Conservation (phyloP, 371 early-diverging fungal genomes). For the Nematocida ironsii region DNA sequence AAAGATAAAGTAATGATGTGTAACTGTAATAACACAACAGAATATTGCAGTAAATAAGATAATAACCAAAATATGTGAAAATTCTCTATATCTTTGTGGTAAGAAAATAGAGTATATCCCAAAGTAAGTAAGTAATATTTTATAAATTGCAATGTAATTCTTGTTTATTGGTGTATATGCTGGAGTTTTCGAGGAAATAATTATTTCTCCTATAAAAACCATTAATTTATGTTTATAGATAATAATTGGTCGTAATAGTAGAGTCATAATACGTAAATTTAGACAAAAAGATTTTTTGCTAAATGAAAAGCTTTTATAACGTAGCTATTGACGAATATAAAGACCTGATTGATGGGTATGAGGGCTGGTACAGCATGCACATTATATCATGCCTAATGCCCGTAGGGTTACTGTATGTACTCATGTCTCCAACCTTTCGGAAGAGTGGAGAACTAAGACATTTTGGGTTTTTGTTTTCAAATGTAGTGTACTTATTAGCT, state of each 20-base stretch:
- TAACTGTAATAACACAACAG: not conserved
- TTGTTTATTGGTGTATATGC: too few species aligned
- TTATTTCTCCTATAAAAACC: too few species aligned
- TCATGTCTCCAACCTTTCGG: not conserved
- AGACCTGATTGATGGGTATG: not conserved
- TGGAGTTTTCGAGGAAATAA: too few species aligned
- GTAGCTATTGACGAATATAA: constrained; percentile 13
- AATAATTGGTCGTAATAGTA: not conserved
- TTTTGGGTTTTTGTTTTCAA: not conserved
- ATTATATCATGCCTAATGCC: not conserved
- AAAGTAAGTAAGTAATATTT: too few species aligned
- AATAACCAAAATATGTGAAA: too few species aligned
- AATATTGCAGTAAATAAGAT: too few species aligned
- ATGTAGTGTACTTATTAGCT: not conserved
- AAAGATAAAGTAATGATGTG: constrained; percentile 7
- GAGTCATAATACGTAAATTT: not conserved
- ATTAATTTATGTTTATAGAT: not conserved
- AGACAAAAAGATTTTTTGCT: not conserved
- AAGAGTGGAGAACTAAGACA: not conserved
- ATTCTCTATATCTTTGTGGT: too few species aligned
- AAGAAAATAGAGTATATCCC: too few species aligned
- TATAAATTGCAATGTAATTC: too few species aligned
- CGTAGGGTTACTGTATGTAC: not conserved
- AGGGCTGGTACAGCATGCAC: not conserved
- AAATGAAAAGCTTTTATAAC: constrained; percentile 27